Evolutionary conservation across 768 basidiomycete genomes (phyloP).

Genomic region (Hebeloma cylindrosporum): DNA sequence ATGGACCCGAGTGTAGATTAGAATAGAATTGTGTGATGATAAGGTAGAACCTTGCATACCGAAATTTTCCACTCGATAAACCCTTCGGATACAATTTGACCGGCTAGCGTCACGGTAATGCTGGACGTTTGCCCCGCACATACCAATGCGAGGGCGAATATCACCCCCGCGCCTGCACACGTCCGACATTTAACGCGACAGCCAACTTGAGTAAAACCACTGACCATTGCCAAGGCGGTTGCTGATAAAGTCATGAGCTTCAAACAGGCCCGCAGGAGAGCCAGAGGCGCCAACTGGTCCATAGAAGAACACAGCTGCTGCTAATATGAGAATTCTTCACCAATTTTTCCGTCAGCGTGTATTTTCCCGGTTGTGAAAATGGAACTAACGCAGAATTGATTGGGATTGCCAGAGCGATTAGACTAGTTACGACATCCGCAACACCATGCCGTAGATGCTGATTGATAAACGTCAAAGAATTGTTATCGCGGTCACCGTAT

Average conservation of each 20-base stretch:
- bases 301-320: slow-evolving; percentile 67
- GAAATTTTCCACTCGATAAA: slow-evolving; percentile 77
- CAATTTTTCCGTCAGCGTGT: not conserved
- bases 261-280: slow-evolving; percentile 64
- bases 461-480: slow-evolving; percentile 43
- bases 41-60: slow-evolving; percentile 23
- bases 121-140: slow-evolving; percentile 77
- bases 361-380: slow-evolving; percentile 1
- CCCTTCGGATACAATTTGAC: slow-evolving; percentile 79
- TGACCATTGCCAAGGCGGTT: slow-evolving; percentile 56
- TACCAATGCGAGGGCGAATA: slow-evolving; percentile 77
- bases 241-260: slow-evolving; percentile 63
- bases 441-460: slow-evolving; percentile 57
- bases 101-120: slow-evolving; percentile 75
- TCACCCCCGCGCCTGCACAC: slow-evolving; percentile 54
- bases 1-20: slow-evolving; percentile 2
- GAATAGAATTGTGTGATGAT: not conserved
- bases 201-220: slow-evolving; percentile 15
- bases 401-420: slow-evolving; percentile 69
- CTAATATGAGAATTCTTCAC: slow-evolving; percentile 66
- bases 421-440: slow-evolving; percentile 55
- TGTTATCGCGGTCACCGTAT: slow-evolving; percentile 51
- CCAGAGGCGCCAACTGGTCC: slow-evolving; percentile 30
- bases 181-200: not conserved
- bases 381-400: slow-evolving; percentile 66